These are phyloP conservation scores for Mycogone perniciosa DNA, from an alignment of 2,329 filamentous ascomycete species.

Conservation along the genomic window DNA sequence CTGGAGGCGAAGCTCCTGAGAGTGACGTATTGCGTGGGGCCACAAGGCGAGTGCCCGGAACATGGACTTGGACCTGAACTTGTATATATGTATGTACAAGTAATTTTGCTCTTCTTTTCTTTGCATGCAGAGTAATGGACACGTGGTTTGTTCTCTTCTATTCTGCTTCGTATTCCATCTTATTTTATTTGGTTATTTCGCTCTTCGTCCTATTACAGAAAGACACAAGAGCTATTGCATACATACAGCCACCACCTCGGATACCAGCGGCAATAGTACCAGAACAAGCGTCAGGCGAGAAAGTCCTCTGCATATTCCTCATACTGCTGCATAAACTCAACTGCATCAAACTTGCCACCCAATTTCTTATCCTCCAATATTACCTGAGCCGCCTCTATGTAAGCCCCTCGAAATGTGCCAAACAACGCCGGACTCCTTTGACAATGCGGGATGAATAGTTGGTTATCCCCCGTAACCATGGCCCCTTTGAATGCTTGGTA, in stretches of 20 bases:
- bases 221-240: no score
- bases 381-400: conserved; percentile 11
- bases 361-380: conserved; percentile 13
- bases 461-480: conserved; percentile 20
- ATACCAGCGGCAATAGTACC: no score
- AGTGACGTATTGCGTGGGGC: conserved; percentile 1
- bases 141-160: no score
- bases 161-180: no score
- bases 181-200: no score
- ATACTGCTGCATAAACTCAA: conserved; percentile 12
- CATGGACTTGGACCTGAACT: background rate
- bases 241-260: no score
- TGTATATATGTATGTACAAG: background rate
- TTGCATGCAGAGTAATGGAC: no score
- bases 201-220: no score
- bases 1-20: background rate
- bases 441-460: conserved; percentile 19
- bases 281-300: background rate
- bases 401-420: conserved; percentile 14
- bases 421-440: conserved; percentile 13
- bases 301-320: conserved; percentile 19
- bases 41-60: background rate
- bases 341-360: conserved; percentile 12
- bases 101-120: no score
- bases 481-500: conserved; percentile 20